Percentiles rank a stretch among this genome's conserved stretches.
phyloP scores from a whole-genome alignment of 2,329 filamentous ascomycete genomes.

The Fusarium sp. region DNA sequence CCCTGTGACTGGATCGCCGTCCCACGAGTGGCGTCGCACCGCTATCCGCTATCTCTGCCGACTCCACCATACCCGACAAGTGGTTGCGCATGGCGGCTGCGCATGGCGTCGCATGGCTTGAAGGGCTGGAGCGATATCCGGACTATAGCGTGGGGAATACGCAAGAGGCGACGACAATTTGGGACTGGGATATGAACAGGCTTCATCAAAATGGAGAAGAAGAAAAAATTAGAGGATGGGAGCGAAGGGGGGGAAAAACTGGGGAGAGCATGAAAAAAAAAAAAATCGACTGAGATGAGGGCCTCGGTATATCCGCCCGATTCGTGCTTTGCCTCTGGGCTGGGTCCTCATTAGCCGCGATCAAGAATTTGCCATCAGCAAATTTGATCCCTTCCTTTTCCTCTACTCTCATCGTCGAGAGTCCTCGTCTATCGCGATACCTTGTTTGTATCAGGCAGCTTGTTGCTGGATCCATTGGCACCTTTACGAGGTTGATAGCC shows the following conservation, averaged over 20 bases:
- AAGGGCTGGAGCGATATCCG: slow-evolving; percentile 23
- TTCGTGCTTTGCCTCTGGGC: slow-evolving; percentile 31
- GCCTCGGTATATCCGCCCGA: slow-evolving; percentile 33
- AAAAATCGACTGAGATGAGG: slow-evolving; percentile 25
- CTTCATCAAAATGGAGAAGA: slow-evolving; percentile 10
- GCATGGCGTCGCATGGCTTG: slow-evolving; percentile 26
- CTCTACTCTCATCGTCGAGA: slow-evolving; percentile 15
- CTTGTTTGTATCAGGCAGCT: slow-evolving; percentile 18
- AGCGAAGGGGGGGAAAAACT: slow-evolving; percentile 22
- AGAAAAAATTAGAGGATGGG: neutral
- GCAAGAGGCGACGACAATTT: slow-evolving; percentile 24
- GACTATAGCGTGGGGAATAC: slow-evolving; percentile 26
- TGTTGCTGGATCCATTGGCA: slow-evolving; percentile 23
- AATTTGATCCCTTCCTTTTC: slow-evolving; percentile 28
- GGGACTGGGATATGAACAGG: slow-evolving; percentile 18
- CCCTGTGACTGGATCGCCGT: slow-evolving; percentile 20
- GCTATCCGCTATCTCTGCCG: slow-evolving; percentile 31
- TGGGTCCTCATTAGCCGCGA: slow-evolving; percentile 21
- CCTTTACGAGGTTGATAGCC: slow-evolving; percentile 5
- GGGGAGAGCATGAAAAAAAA: slow-evolving; percentile 16
- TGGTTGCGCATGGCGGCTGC: slow-evolving; percentile 22
- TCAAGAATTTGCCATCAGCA: slow-evolving; percentile 37
- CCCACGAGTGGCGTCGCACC: slow-evolving; percentile 29
- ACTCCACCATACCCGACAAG: slow-evolving; percentile 39
- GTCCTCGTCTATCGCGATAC: slow-evolving; percentile 5